phyloP scores from a whole-genome alignment of 2,329 filamentous ascomycete genomes.

The Fusarium sp. region DNA sequence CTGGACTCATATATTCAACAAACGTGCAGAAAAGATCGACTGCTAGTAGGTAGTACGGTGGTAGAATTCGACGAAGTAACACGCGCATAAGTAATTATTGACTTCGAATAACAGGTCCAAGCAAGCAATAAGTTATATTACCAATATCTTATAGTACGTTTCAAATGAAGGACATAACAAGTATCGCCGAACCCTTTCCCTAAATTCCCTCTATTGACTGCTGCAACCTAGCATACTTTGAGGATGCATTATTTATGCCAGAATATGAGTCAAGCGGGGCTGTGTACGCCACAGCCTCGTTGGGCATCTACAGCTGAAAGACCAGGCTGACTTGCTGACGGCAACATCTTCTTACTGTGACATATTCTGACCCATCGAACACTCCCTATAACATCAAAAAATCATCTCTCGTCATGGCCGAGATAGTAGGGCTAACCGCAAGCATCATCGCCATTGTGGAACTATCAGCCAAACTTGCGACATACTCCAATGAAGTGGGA shows the following conservation, averaged over 20 bases:
- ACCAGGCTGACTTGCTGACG: neutral
- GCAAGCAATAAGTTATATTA: too few species aligned
- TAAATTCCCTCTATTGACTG: neutral
- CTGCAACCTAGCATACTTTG: neutral
- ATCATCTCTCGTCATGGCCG: neutral
- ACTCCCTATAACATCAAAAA: neutral
- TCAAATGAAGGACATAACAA: too few species aligned
- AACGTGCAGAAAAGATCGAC: too few species aligned
- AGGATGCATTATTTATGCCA: neutral
- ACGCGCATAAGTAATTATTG: too few species aligned
- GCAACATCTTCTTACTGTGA: neutral
- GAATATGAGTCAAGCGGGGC: neutral
- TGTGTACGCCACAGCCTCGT: neutral
- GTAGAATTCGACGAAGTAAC: too few species aligned
- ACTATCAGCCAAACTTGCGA: neutral
- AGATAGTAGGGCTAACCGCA: neutral
- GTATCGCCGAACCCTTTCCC: too few species aligned
- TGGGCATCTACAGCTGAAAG: neutral
- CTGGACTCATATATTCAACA: too few species aligned
- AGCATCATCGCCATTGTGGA: constrained; percentile 4
- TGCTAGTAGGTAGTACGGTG: too few species aligned
- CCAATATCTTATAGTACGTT: too few species aligned
- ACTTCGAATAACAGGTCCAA: too few species aligned
- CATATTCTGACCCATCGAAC: neutral
- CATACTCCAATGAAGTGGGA: neutral